Evolutionary conservation across 495 filamentous ascomycete species (phyloP), one percentile per base, ranked within the genome.

Genomic region (Cercophora sp.): DNA sequence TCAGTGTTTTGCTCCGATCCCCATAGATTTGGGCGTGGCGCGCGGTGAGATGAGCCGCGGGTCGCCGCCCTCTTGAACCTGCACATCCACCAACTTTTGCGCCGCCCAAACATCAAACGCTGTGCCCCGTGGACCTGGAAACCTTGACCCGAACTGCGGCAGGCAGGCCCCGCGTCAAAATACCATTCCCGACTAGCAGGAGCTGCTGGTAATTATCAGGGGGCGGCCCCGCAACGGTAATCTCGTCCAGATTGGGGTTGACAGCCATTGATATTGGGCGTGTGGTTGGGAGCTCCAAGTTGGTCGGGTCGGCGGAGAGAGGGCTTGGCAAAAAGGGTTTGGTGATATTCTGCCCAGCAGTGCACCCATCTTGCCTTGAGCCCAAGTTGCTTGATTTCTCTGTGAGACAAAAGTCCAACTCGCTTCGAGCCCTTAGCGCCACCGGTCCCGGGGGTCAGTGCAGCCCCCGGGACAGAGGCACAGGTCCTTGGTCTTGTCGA

Each of bases 71-170:
- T 47, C 44, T 15, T 19, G 16, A 23, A n/a, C n/a, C 41, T 42
- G 54, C 42, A 18, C 50, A 25, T 23, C 25, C 32, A 25, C 44
- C 56, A 5, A 22, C 45, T 29, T 27, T 34, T 34, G 3, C 27
- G 25, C 26, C 25, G n/a, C 15, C 25, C n/a, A n/a, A 34, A 18
- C 25, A 35, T 34, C 1, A 13, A 46, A 10, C 19, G 6, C 47
- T 26, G 5, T 31, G 19, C 48, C 9, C 48, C n/a, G 6, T 15
- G 0, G 19, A 23, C 48, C 23, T 48, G 52, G 50, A 60, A 64
- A 62, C 63, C 61, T 64, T 68, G 65, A 68, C 65, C 65, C 65
- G 65, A 64, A 51, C 63, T 68, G 46, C 63, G 61, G 49, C 37
- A 35, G 29, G 25, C n/a, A 35, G 41, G 34, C 51, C 39, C 26